A percentile compares a stretch with the other conserved stretches of the same genome.
Evolutionary conservation across 2,329 filamentous ascomycete genomes (phyloP).

Genomic region (Colletotrichum noveboracense): DNA sequence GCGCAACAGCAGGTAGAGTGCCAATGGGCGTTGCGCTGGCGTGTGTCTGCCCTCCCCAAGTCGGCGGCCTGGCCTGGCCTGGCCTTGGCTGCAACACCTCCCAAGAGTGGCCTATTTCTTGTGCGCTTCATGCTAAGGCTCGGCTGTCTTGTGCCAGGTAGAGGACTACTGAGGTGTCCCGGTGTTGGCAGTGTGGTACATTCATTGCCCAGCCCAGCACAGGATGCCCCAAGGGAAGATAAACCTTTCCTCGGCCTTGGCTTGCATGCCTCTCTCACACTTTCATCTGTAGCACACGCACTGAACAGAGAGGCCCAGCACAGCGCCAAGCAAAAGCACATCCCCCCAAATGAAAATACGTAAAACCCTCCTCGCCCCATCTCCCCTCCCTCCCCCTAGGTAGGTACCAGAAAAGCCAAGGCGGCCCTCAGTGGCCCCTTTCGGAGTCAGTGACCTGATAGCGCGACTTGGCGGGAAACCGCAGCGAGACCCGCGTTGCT

Average conservation of each 20-base stretch:
- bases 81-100: not conserved
- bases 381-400: not conserved
- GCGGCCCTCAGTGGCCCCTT: slow-evolving; percentile 4
- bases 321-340: slow-evolving; percentile 1
- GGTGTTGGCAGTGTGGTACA: not conserved
- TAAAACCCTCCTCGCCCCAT: not conserved
- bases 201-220: not conserved
- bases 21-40: not conserved
- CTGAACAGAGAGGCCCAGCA: not conserved
- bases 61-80: not conserved
- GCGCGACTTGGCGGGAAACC: slow-evolving; percentile 13
- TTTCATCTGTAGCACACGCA: not conserved
- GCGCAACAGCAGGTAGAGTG: not conserved
- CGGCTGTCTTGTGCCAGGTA: not conserved
- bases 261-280: not conserved
- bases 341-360: not conserved
- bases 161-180: not conserved
- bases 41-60: not conserved
- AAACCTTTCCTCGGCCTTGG: not conserved
- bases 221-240: not conserved
- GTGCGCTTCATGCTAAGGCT: not conserved
- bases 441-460: slow-evolving; percentile 19
- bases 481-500: not conserved
- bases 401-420: slow-evolving; percentile 1
- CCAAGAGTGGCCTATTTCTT: not conserved